Base-by-base conservation (phyloP, 140 eudicot genomes). In the Senecio squalidus region DNA sequence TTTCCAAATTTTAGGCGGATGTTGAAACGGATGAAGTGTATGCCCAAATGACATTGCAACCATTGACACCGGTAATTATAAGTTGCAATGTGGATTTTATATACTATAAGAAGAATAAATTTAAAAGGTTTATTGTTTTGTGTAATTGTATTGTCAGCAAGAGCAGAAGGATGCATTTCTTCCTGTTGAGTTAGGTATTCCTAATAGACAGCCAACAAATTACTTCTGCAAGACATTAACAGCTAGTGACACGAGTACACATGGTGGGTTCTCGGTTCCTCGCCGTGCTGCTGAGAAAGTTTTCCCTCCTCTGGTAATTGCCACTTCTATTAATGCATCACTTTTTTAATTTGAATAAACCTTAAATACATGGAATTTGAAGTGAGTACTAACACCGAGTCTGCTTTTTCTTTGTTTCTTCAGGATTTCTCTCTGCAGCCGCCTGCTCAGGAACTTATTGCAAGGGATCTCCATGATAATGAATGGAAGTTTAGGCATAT, bases 281-380 rank as follows among this genome's bases (percentile, higher is more conserved):
- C 81, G 98, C 28, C 96, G 98, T 70, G 98, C 96, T 67, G 98
- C 98, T 15, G 98, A 92, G 68, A 92, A 87, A 92, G 98, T 92
- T 71, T 92, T 92, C 46, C 98, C 98, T 50, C 98, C 98, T 17
- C 25, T 92, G 86, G 98, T 87, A 80, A 48, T 48, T 17, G 23
- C 50, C 9, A 14, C 20, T 16, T 43, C 24, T 17, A 44, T n/a
- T 4, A 16, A 14, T 44, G 50, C 22, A 14, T 17, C 4, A 4
- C 22, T 44, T 14, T 18, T 44, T 8, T 14, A 15, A 14, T 16
- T 14, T 14, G n/a, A 1, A 22, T 18, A 23, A 23, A 48, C 7
- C 38, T 25, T 28, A 25, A n/a, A n/a, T n/a, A 18, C 18, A 45
- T 18, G 5, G 6, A 13, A n/a, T 6, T 3, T 41, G 33, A 16